These are phyloP conservation scores for Codiaeum variegatum DNA, from an alignment of 441 rosid genomes.

Conservation along the genomic window DNA sequence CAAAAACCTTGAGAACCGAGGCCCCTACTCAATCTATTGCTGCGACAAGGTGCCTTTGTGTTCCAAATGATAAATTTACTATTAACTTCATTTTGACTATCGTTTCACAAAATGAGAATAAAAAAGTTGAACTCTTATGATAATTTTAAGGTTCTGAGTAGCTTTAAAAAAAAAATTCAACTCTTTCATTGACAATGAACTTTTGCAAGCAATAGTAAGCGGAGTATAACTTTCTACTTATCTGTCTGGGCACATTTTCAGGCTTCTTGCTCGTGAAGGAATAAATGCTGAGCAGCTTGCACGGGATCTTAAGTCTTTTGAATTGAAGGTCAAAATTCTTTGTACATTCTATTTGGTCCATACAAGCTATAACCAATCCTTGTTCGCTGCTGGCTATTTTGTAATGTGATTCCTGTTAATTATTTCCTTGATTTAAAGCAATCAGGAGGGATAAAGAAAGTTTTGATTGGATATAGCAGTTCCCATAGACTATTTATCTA, in stretches of 20 bases:
- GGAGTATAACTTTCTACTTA: not conserved
- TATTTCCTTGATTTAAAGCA: not conserved
- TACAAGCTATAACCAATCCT: not conserved
- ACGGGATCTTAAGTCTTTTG: slow-evolving; percentile 88
- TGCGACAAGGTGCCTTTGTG: slow-evolving; percentile 69
- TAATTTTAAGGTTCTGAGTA: not conserved
- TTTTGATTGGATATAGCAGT: not conserved
- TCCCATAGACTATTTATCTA: not conserved
- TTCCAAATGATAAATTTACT: not conserved
- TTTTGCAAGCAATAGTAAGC: not conserved
- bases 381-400: slow-evolving; percentile 14
- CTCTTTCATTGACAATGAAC: not conserved
- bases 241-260: slow-evolving; percentile 24
- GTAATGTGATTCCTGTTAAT: not conserved
- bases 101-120: not conserved
- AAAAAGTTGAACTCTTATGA: not conserved
- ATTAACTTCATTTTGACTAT: not conserved
- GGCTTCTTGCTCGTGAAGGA: slow-evolving; percentile 97
- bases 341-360: slow-evolving; percentile 1
- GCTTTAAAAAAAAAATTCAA: not conserved
- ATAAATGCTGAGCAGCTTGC: slow-evolving; percentile 95
- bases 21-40: slow-evolving; percentile 92
- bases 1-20: slow-evolving; percentile 73
- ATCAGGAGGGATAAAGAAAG: not conserved
- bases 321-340: slow-evolving; percentile 60